Evolutionary conservation across 306 rosid genomes (phyloP).

Genomic region (Pterocarpus santalinus): DNA sequence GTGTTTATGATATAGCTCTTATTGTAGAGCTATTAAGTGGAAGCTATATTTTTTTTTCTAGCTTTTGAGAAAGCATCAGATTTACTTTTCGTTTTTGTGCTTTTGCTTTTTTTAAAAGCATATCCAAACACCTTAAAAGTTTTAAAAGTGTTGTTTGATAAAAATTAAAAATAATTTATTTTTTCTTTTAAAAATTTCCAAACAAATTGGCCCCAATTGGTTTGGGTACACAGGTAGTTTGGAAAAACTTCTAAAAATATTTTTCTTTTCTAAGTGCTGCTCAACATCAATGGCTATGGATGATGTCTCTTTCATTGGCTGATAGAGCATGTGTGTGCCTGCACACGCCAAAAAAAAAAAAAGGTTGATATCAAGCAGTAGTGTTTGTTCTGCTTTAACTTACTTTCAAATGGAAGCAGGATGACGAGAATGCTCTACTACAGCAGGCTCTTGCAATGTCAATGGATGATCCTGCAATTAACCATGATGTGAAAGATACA

Average conservation of each 20-base stretch:
- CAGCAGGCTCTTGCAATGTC: slow-evolving; percentile 99
- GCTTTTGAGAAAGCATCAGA: neutral
- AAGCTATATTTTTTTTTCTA: neutral
- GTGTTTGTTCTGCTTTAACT: slow-evolving; percentile 24
- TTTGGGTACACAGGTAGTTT: slow-evolving; percentile 1
- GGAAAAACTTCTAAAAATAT: neutral
- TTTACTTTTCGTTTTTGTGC: too few relatives aligned
- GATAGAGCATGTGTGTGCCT: neutral
- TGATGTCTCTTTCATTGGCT: slow-evolving; percentile 1
- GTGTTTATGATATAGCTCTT: too few relatives aligned
- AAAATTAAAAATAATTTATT: too few relatives aligned
- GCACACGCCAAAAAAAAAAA: too few relatives aligned
- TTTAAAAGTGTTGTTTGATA: too few relatives aligned
- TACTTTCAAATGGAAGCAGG: slow-evolving; percentile 48
- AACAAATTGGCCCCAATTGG: neutral
- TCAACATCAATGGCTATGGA: slow-evolving; percentile 1
- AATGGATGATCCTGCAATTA: slow-evolving; percentile 84
- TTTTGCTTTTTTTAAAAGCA: too few relatives aligned
- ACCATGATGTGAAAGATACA: slow-evolving; percentile 73
- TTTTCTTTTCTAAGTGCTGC: slow-evolving; percentile 5
- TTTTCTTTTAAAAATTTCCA: too few relatives aligned
- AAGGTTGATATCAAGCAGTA: neutral
- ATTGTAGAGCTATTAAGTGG: too few relatives aligned
- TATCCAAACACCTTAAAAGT: too few relatives aligned
- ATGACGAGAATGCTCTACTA: slow-evolving; percentile 86